These are phyloP conservation scores for Gentiana dahurica DNA, from an alignment of 257 asterid genomes.

Conservation along the genomic window DNA sequence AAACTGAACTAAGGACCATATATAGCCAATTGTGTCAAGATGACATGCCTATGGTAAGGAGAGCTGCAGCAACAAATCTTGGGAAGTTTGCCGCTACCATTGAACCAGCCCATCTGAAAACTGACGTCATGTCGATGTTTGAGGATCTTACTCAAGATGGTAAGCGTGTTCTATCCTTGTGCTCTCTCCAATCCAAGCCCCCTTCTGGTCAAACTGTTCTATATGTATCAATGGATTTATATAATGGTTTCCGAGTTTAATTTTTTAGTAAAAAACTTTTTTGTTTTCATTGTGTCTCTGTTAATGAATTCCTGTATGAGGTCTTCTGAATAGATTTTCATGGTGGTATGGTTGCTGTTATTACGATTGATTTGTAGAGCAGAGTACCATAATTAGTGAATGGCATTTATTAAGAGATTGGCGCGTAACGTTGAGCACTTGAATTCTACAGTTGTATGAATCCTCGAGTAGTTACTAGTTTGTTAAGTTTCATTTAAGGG, in stretches of 20 bases:
- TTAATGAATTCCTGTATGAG: neutral
- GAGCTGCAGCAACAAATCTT: conserved; percentile 29
- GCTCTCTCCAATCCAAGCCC: neutral
- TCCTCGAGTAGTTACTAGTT: too few species aligned
- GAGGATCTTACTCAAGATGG: conserved; percentile 74
- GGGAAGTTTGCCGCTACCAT: conserved; percentile 29
- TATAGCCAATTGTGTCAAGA: conserved; percentile 25
- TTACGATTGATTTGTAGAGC: too few species aligned
- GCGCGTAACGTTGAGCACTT: too few species aligned
- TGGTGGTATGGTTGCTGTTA: too few species aligned
- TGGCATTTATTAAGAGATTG: too few species aligned
- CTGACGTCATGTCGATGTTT: conserved; percentile 45
- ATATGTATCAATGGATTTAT: neutral
- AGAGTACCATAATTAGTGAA: too few species aligned
- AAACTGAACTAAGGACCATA: conserved; percentile 21
- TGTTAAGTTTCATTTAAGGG: too few species aligned
- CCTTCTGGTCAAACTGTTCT: neutral
- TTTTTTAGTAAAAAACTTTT: conserved; percentile 1
- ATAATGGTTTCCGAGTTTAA: neutral
- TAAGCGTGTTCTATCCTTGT: conserved; percentile 9
- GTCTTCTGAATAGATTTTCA: too few species aligned
- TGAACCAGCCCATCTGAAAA: conserved; percentile 24
- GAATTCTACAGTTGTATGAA: too few species aligned
- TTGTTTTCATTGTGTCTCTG: neutral
- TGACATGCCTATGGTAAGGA: conserved; percentile 31